Conservation (phyloP, 2,329 filamentous ascomycete species). For the Hymenoscyphus occultus region DNA sequence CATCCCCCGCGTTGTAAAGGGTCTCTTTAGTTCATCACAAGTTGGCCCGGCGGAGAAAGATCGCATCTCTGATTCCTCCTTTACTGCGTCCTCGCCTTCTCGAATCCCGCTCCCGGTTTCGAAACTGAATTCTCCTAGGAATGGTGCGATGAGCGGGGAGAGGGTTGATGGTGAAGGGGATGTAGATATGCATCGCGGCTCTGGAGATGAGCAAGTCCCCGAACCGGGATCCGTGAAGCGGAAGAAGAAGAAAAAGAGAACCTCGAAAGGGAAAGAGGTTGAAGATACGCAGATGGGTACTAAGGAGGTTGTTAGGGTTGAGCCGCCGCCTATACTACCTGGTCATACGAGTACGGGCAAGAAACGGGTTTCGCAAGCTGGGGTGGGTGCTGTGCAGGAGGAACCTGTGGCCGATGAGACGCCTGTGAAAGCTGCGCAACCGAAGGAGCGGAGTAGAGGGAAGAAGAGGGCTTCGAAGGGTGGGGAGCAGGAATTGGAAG, state of each 20-base stretch:
- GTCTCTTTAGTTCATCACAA: background rate
- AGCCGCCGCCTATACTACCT: background rate
- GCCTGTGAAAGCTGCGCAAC: background rate
- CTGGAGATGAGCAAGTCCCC: background rate
- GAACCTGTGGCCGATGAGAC: background rate
- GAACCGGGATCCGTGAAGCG: background rate
- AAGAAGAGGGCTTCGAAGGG: background rate
- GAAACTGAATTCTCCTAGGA: too few relatives aligned
- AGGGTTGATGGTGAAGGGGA: background rate
- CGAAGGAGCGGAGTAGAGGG: background rate
- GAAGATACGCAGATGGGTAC: background rate
- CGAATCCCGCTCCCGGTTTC: background rate
- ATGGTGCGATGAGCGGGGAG: background rate
- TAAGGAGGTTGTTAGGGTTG: background rate
- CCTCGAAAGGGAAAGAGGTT: background rate
- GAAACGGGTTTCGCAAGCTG: background rate
- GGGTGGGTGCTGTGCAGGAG: background rate
- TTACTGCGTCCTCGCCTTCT: background rate
- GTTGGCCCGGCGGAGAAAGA: background rate
- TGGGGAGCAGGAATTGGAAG: background rate
- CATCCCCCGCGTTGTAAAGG: background rate
- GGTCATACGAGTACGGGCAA: background rate
- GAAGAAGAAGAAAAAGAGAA: background rate
- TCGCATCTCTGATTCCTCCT: background rate
- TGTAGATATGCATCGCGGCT: background rate